phyloP scores from a whole-genome alignment of 768 basidiomycete species.

The Mycena albidolilacea region DNA sequence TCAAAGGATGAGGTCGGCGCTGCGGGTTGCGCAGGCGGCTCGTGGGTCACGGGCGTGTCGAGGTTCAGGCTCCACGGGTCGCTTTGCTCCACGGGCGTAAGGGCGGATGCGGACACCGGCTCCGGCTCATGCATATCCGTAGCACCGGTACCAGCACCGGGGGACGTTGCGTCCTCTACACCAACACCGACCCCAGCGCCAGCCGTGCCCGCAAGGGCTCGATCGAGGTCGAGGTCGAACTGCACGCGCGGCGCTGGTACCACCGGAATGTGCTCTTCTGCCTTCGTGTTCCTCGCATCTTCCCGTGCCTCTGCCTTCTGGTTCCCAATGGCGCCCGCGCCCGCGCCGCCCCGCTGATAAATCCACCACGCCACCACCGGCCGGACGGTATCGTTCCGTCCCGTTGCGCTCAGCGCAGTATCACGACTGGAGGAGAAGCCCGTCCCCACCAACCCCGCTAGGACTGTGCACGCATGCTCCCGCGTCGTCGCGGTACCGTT shows the following conservation, averaged over 20 bases:
- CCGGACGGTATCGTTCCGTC: slow-evolving; percentile 33
- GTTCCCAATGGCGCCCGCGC: neutral
- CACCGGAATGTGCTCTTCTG: slow-evolving; percentile 18
- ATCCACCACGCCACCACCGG: slow-evolving; percentile 36
- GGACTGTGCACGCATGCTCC: slow-evolving; percentile 25
- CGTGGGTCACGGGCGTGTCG: slow-evolving; percentile 20
- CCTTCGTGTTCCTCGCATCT: neutral
- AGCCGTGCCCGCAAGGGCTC: slow-evolving; percentile 15
- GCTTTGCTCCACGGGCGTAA: slow-evolving; percentile 12
- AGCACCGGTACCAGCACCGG: slow-evolving; percentile 19
- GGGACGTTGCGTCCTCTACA: slow-evolving; percentile 6
- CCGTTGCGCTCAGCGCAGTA: slow-evolving; percentile 19
- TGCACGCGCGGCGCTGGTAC: slow-evolving; percentile 26
- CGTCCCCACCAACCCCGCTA: slow-evolving; percentile 29
- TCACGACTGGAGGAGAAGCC: slow-evolving; percentile 34
- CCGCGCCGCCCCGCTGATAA: slow-evolving; percentile 19
- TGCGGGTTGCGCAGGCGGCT: slow-evolving; percentile 15
- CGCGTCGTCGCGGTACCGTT: slow-evolving; percentile 25
- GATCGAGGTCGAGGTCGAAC: slow-evolving; percentile 27
- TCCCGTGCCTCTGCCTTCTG: neutral
- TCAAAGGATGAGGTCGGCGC: slow-evolving; percentile 11
- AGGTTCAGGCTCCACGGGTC: slow-evolving; percentile 19
- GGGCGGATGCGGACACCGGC: slow-evolving; percentile 9
- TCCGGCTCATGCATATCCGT: slow-evolving; percentile 4
- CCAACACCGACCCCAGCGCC: slow-evolving; percentile 13